Conservation (phyloP, 1,139 yeast genomes). For the Suhomyces kunorum region DNA sequence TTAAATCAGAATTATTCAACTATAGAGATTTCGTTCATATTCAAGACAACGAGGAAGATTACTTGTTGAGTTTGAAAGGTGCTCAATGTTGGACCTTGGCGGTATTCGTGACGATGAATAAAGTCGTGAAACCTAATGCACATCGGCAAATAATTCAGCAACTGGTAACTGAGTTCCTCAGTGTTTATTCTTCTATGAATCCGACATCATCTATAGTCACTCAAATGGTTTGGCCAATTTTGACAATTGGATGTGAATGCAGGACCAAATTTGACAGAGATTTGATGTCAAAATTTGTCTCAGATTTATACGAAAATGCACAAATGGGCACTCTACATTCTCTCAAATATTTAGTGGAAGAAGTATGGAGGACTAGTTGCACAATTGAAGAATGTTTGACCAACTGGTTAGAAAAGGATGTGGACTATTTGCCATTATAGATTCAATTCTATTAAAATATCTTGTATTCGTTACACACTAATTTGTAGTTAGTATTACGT, state of each 20-base stretch:
- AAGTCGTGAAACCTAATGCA: slow-evolving; percentile 30
- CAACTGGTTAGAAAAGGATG: slow-evolving; percentile 49
- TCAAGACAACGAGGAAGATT: slow-evolving; percentile 23
- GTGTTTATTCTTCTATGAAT: slow-evolving; percentile 45
- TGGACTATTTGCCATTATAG: slow-evolving; percentile 49
- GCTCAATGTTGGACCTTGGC: slow-evolving; percentile 60
- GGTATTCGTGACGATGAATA: slow-evolving; percentile 39
- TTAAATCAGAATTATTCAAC: slow-evolving; percentile 34
- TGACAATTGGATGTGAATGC: slow-evolving; percentile 48
- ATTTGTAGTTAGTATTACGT: slow-evolving; percentile 11
- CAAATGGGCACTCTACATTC: slow-evolving; percentile 54
- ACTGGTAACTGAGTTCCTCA: slow-evolving; percentile 46
- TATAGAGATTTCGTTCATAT: slow-evolving; percentile 50
- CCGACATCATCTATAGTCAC: slow-evolving; percentile 48
- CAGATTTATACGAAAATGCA: slow-evolving; percentile 44
- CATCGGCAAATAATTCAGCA: slow-evolving; percentile 24
- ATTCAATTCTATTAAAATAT: slow-evolving; percentile 56
- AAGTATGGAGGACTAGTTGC: slow-evolving; percentile 43
- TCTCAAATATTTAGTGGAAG: slow-evolving; percentile 38
- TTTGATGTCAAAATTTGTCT: slow-evolving; percentile 32
- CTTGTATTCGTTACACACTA: slow-evolving; percentile 57
- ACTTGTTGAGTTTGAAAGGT: slow-evolving; percentile 41
- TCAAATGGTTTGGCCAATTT: slow-evolving; percentile 63
- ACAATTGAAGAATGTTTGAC: slow-evolving; percentile 42
- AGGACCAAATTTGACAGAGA: slow-evolving; percentile 30